phyloP scores from a whole-genome alignment of 2,329 filamentous ascomycete species.

The Penicillium decumbens region DNA sequence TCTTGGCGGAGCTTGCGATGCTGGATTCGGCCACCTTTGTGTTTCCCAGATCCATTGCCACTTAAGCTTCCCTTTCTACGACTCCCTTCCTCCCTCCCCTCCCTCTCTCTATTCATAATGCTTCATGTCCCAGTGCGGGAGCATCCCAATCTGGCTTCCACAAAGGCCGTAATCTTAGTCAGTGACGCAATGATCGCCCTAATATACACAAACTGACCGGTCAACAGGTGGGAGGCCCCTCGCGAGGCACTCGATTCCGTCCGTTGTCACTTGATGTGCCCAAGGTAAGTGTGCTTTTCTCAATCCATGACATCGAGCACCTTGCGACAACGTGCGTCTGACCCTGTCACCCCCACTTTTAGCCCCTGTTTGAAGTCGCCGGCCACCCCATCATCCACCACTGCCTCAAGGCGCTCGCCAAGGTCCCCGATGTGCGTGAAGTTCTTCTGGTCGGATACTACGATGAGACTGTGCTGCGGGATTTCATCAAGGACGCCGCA shows the following conservation, averaged over 20 bases:
- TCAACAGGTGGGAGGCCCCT: conserved; percentile 82
- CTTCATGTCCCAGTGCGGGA: conserved; percentile 46
- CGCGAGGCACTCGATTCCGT: conserved; percentile 89
- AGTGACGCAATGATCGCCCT: conserved; percentile 24
- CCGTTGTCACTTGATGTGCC: conserved; percentile 92
- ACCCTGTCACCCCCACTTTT: background rate
- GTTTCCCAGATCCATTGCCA: conserved; percentile 1
- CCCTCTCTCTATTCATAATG: conserved; percentile 30
- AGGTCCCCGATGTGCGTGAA: conserved; percentile 87
- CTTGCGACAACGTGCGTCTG: background rate
- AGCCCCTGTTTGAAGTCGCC: conserved; percentile 97
- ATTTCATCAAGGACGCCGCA: conserved; percentile 91
- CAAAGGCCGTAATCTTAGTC: conserved; percentile 94
- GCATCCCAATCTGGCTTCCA: conserved; percentile 53
- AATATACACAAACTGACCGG: conserved; percentile 28
- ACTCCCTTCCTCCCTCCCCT: background rate
- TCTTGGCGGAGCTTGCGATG: conserved; percentile 22
- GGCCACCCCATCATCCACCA: conserved; percentile 98
- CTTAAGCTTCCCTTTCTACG: conserved; percentile 5
- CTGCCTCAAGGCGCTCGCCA: conserved; percentile 85
- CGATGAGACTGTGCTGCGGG: conserved; percentile 91
- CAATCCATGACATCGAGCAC: background rate
- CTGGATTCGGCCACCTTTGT: conserved; percentile 17
- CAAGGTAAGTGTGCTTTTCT: conserved; percentile 59
- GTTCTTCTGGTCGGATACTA: conserved; percentile 99